Conservation (phyloP, 169 alveolate genomes). For the Plasmodium billcollinsi region DNA sequence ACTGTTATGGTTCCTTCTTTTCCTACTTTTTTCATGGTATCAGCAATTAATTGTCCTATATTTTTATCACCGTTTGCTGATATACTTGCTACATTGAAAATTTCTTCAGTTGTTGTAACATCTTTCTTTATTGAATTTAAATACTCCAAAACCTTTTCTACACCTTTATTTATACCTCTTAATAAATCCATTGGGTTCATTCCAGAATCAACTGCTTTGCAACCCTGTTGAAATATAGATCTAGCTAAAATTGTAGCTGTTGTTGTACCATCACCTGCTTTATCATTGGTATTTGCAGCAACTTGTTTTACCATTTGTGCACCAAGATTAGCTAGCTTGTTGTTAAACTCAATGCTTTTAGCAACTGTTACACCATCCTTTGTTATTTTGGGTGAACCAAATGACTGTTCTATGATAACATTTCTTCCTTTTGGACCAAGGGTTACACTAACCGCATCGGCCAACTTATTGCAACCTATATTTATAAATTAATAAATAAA, state of each 20-base stretch:
- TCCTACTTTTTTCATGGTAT: constrained; percentile 98
- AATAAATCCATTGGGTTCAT: constrained; percentile 99
- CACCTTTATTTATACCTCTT: constrained; percentile 90
- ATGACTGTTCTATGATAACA: constrained; percentile 96
- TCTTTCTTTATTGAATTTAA: constrained; percentile 85
- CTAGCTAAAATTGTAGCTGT: constrained; percentile 99
- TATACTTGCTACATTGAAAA: constrained; percentile 97
- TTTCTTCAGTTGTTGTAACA: constrained; percentile 86
- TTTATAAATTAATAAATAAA: background rate
- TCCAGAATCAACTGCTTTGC: constrained; percentile 99
- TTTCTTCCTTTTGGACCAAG: constrained; percentile 99
- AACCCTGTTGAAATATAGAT: constrained; percentile 98
- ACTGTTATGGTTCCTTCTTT: constrained; percentile 98
- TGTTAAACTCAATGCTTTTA: constrained; percentile 95
- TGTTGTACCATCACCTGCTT: constrained; percentile 99
- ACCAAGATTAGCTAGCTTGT: constrained; percentile 96
- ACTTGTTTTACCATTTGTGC: constrained; percentile 98
- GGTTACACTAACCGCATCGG: constrained; percentile 99
- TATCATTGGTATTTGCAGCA: constrained; percentile 97
- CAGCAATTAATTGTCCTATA: constrained; percentile 97
- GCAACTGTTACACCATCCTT: constrained; percentile 99
- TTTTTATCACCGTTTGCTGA: constrained; percentile 98
- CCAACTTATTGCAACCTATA: constrained; percentile 94
- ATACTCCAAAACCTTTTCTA: constrained; percentile 82
- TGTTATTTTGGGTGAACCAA: constrained; percentile 98